Base-by-base conservation (phyloP, 2,329 filamentous ascomycete species). In the Achaetomium macrosporum region DNA sequence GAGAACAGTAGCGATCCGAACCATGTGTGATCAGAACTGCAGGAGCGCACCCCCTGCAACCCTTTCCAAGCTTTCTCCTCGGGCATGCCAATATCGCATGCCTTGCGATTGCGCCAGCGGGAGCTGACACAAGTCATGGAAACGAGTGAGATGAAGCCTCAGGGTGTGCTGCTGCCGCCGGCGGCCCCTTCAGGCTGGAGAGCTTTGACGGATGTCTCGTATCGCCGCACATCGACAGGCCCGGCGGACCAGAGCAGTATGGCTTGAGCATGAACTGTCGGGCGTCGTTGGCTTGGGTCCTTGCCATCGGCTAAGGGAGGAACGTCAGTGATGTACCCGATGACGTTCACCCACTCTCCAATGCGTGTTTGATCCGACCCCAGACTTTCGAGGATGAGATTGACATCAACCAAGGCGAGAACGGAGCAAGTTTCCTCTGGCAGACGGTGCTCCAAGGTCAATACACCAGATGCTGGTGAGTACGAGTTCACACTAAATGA, bases 321-420 rank as follows among this genome's bases (percentile, higher is more conserved):
- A 35, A 31, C 55, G 30, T 56, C 49, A 54, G 57, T 76, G 50
- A 91, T 74, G 66, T 95, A 95, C 6, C 91, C 92, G 59, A 96
- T 81, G 3, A 96, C 77, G 66, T 96, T 95, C 46, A 96, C 70
- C 90, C 91, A 96, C 55, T 85, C 78, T n/a, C 92, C 92, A 25
- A 87, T 72, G 47, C 83, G 77, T 48, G 87, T 77, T 47, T 87
- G 76, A 51, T 84, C 77, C 19, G 77, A 70, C 17, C 79, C 81
- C 53, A 93, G 70, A 10, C 72, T 76, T 62, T 84, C 78, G 5
- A 95, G 76, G 2, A 95, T 69, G 58, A 91, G 79, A 48, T 81
- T 77, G 54, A 95, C 77, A 63, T 93, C 82, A 35, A 95, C 87
- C 36, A 74, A 65, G 1, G 82, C 85, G 45, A 69, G 70, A 39